Evolutionary conservation across 1,139 yeast species (phyloP).

Genomic region (Geotrichum histeridarum): DNA sequence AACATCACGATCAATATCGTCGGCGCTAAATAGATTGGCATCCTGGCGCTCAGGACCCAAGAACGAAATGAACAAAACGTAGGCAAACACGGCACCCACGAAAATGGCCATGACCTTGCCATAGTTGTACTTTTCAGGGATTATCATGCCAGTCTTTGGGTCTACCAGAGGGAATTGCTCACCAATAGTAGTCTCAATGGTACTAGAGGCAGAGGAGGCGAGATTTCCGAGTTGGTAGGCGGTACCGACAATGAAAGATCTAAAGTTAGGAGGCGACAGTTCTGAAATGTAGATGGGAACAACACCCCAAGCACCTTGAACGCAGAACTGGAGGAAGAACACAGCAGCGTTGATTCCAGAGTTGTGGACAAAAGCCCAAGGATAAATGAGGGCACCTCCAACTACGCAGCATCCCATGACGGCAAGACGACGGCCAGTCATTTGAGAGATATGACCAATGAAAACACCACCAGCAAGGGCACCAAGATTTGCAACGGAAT

Average conservation of each 20-base stretch:
- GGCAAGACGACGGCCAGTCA: slow-evolving; percentile 56
- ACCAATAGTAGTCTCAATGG: slow-evolving; percentile 74
- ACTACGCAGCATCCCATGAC: slow-evolving; percentile 55
- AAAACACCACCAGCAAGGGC: slow-evolving; percentile 62
- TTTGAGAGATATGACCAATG: slow-evolving; percentile 57
- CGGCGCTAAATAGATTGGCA: slow-evolving; percentile 27
- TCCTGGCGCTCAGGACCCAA: slow-evolving; percentile 71
- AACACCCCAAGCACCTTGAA: slow-evolving; percentile 88
- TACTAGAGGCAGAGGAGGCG: slow-evolving; percentile 76
- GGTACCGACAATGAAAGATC: slow-evolving; percentile 68
- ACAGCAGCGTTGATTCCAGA: slow-evolving; percentile 68
- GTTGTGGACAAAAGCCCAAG: slow-evolving; percentile 61
- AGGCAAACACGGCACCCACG: slow-evolving; percentile 71
- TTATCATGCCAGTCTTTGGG: slow-evolving; percentile 24
- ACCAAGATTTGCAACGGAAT: slow-evolving; percentile 65
- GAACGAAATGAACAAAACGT: slow-evolving; percentile 51
- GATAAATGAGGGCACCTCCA: slow-evolving; percentile 65
- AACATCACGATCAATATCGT: slow-evolving; percentile 1
- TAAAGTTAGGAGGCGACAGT: slow-evolving; percentile 70
- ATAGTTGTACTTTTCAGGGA: slow-evolving; percentile 42
- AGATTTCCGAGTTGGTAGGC: slow-evolving; percentile 81
- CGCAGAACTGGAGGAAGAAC: slow-evolving; percentile 72
- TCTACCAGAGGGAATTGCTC: slow-evolving; percentile 53
- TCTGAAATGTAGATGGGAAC: slow-evolving; percentile 74
- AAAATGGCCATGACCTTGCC: slow-evolving; percentile 76